Evolutionary conservation across 108 stramenopile species (phyloP).

Genomic region (Nannochloropsis gaditana): DNA sequence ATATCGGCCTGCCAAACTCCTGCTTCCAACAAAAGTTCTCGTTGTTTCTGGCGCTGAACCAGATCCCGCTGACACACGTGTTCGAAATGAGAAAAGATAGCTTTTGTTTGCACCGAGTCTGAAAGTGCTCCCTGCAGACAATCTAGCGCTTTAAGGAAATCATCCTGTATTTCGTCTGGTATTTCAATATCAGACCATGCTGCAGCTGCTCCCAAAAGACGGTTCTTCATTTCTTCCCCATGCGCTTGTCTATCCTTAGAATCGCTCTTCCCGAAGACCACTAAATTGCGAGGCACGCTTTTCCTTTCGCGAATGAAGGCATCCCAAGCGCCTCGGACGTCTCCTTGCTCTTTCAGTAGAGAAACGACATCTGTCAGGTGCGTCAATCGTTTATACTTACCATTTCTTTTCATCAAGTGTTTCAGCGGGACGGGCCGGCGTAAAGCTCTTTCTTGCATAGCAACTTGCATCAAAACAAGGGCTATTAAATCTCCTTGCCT

Average conservation of each 20-base stretch:
- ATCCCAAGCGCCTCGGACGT: neutral
- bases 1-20: neutral
- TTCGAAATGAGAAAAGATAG: neutral
- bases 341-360: neutral
- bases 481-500: neutral
- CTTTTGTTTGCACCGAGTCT: conserved; percentile 11
- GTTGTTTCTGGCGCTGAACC: neutral
- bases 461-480: neutral
- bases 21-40: neutral
- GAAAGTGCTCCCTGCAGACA: neutral
- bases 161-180: neutral
- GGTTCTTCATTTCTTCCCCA: neutral
- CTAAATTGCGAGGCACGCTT: neutral
- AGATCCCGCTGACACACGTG: conserved; percentile 16
- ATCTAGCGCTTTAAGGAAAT: neutral
- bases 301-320: neutral
- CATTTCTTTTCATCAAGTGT: neutral
- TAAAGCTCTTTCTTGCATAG: neutral
- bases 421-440: neutral
- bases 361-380: neutral
- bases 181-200: neutral
- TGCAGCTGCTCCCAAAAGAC: neutral
- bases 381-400: neutral
- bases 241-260: neutral
- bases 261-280: neutral